phyloP scores from a whole-genome alignment of 2,329 filamentous ascomycete species.

The Pseudogymnoascus pannorum region DNA sequence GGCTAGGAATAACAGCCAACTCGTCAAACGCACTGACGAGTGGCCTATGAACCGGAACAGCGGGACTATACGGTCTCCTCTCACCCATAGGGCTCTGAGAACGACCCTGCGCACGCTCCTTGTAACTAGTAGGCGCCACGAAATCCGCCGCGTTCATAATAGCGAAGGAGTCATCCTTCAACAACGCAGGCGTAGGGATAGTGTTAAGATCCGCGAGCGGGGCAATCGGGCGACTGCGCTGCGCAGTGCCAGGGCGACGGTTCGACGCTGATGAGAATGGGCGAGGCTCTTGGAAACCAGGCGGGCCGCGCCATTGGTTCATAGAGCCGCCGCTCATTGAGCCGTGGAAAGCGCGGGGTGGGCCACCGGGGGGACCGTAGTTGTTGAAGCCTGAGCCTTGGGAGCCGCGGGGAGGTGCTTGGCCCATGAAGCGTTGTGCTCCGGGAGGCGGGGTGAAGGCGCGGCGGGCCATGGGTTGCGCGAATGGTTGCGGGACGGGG shows the following conservation, averaged over 20 bases:
- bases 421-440: slow-evolving; percentile 32
- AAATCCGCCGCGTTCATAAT: slow-evolving; percentile 68
- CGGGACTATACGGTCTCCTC: slow-evolving; percentile 66
- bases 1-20: slow-evolving; percentile 76
- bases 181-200: slow-evolving; percentile 76
- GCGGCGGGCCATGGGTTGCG: slow-evolving; percentile 76
- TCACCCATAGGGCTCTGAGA: slow-evolving; percentile 58
- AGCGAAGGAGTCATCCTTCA: slow-evolving; percentile 74
- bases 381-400: slow-evolving; percentile 41
- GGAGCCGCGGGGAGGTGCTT: slow-evolving; percentile 32
- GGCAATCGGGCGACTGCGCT: slow-evolving; percentile 50
- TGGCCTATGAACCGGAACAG: slow-evolving; percentile 66
- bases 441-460: slow-evolving; percentile 91
- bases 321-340: slow-evolving; percentile 21
- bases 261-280: slow-evolving; percentile 58
- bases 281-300: slow-evolving; percentile 39
- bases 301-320: slow-evolving; percentile 19
- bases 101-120: slow-evolving; percentile 62
- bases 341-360: slow-evolving; percentile 41
- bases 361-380: slow-evolving; percentile 39
- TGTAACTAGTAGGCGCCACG: slow-evolving; percentile 65
- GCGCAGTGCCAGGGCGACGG: slow-evolving; percentile 28
- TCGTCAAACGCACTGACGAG: slow-evolving; percentile 82
- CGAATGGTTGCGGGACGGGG: slow-evolving; percentile 69
- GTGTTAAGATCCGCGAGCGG: slow-evolving; percentile 68